Base-by-base conservation (phyloP, 2,329 filamentous ascomycete species). In the Acarospora socialis region DNA sequence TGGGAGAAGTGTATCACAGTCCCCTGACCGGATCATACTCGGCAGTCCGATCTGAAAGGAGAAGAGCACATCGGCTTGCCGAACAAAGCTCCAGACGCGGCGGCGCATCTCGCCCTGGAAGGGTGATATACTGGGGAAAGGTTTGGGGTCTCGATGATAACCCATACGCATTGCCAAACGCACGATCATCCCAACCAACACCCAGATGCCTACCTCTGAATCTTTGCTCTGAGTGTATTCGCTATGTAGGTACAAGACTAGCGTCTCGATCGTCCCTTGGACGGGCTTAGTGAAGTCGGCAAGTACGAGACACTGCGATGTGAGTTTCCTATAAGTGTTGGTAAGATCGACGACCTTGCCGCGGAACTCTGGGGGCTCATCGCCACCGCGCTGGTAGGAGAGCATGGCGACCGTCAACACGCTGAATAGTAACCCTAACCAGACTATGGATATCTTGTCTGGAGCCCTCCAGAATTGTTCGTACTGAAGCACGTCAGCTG, bases 21-120 rank as follows among this genome's bases (percentile, higher is more conserved):
- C 73, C 21, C 74, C 66, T 15, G 65, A 60, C 35, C 72, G 63
- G 26, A 78, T 60, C 69, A 79, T 75, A 45, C 66, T 66, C 2
- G 77, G 77, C 33, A 81, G 56, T 2, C 76, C 76, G 37, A 78
- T 63, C 45, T 80, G 74, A 45, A 77, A 78, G 2, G 72, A 69
- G 16, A 75, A 70, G 3, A 80, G 51, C 3, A 74, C 51, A 45
- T 81, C 77, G 28, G 77, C 61, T 45, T 76, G 70, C 20, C 60
- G 50, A 6, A 65, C 56, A 45, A 60, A 61, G 1, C 55, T 53
- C 62, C 63, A 66, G 10, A 65, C 51, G 22, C 63, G 52, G 17
- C 63, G 51, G 16, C 63, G 55, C 53, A 66, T 72, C 50, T 77
- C 73, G 9, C 68, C 72, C 43, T 73, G 64, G 42, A 73, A 76